These are phyloP conservation scores for Cercis canadensis DNA, from an alignment of 306 rosid genomes.

Conservation along the genomic window DNA sequence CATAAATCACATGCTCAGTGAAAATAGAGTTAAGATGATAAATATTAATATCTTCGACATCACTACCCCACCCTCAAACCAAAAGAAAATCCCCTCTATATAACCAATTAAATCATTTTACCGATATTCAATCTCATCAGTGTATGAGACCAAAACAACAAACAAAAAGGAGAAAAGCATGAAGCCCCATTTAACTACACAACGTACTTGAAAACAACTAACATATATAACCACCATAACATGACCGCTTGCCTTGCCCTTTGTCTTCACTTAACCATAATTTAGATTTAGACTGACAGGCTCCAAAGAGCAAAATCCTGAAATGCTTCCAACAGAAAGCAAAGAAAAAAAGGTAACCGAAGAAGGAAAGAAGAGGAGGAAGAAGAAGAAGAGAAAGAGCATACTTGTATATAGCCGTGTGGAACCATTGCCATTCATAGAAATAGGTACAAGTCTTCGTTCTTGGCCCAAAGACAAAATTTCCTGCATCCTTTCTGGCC, in stretches of 20 bases:
- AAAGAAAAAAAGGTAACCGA: not conserved
- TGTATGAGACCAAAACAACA: no score
- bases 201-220: not conserved
- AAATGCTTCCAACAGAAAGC: constrained; percentile 8
- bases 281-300: not conserved
- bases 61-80: no score
- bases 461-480: constrained; percentile 79
- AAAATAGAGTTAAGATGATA: not conserved
- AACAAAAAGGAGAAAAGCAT: no score
- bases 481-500: constrained; percentile 93
- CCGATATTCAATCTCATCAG: constrained; percentile 7
- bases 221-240: not conserved
- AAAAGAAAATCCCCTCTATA: not conserved
- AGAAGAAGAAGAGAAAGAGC: constrained; percentile 27
- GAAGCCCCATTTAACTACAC: constrained; percentile 5
- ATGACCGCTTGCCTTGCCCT: not conserved
- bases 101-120: constrained; percentile 2
- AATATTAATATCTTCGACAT: no score
- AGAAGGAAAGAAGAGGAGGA: constrained; percentile 3
- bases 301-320: not conserved
- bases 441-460: constrained; percentile 64
- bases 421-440: constrained; percentile 69
- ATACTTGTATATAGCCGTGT: constrained; percentile 58
- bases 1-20: constrained; percentile 32
- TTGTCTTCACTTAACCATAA: not conserved